Base-by-base conservation (phyloP, 495 filamentous ascomycete species). In the Penicillium desertorum region DNA sequence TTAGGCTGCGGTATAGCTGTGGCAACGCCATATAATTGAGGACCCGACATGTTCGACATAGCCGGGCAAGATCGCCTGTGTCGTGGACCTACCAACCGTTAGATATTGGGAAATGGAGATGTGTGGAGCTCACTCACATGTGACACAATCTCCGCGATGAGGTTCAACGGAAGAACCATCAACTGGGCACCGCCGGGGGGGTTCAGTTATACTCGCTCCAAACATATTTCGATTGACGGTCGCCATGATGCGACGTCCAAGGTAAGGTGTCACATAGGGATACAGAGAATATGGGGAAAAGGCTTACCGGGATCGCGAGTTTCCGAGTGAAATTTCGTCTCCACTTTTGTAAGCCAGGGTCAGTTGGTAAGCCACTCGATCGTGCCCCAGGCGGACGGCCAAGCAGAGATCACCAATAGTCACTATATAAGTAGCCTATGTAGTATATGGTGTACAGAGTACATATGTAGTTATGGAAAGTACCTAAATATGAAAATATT, bases 21-120 rank as follows among this genome's bases (percentile, higher is more conserved):
- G 84, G 84, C 3, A 86, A 72, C 44, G 79, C 72, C 82, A 87
- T 86, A 62, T 87, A 87, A 59, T 86, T 83, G 63, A 86, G 76
- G 32, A 87, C 74, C 2, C 84, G 79, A 63, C 81, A 86, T 57
- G 83, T 84, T 54, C 82, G 79, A 61, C 80, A 83, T 23, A 84
- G 59, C 37, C 82, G 73, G 23, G 83, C 81, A 16, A 86, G 76
- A 57, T 86, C 83, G 48, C 67, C 79, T 22, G 75, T 70, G 66
- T 83, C 77, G 34, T 86, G 81, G 50, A 86, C 65, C 76, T 81
- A 34, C 19, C 8, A 4, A 25, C 23, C 19, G 51, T 64, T 47
- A 61, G 58, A 52, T 4, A 49, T 20, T 29, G 27, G 51, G n/a
- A 3, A 41, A 50, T 54, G 37, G 37, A 36, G 49, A 41, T 12